Base-by-base conservation (phyloP, 257 asterid species). In the Fraxinus excelsior region DNA sequence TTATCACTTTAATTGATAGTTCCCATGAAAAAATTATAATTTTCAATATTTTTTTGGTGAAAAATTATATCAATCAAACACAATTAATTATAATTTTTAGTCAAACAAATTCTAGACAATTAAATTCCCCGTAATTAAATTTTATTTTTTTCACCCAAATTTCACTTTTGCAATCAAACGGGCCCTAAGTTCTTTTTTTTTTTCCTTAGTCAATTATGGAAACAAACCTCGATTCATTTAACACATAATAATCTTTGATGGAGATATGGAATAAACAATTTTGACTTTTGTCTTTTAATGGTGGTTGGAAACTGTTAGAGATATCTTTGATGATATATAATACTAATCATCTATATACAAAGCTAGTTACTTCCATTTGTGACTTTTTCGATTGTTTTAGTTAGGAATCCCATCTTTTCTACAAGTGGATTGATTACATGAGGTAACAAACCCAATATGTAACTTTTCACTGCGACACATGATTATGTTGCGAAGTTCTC, bases 241-340 rank as follows among this genome's bases (percentile, higher is more conserved):
- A 7, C 70, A 40, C 65, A 19, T 68, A 28, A 56, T 70, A 29
- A 56, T 70, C 67, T 58, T 28, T 75, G n/a, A 60, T 56, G 19
- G 29, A 68, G 76, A 72, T 73, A 77, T 72, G 73, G 70, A 60
- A 73, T 73, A 35, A 73, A 58, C 44, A 72, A 26, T 69, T 62
- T 75, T 58, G n/a, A 26, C 38, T 58, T 5, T 75, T 58, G n/a
- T 19, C 38, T 58, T 5, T 9, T 42, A 42, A 42, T 42, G 49
- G 49, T 42, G 49, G 49, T 42, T 42, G 11, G 11, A 42, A 42
- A 10, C 16, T 42, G 12, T 42, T 14, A 42, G 11, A 42, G 49
- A 42, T 42, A 11, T 42, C 16, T 42, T 42, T 42, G 49, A 40
- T 40, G 46, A 40, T 10, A 35, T 40, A 56, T 21, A 21, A 56